Base-by-base conservation (phyloP, 352 stramenopile genomes). In the Pythium brassicae region DNA sequence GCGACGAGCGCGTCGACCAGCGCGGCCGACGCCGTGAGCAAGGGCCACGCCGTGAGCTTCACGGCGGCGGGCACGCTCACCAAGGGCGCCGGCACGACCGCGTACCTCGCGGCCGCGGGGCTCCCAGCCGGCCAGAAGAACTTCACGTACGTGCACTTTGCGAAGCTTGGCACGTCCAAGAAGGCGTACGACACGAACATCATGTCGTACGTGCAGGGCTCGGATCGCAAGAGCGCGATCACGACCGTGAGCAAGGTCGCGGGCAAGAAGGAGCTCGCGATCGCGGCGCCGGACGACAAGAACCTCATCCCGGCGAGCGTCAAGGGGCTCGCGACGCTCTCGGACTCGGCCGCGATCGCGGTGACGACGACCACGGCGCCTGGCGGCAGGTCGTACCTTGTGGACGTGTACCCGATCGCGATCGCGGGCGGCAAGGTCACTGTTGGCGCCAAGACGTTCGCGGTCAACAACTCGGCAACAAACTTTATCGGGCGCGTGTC, bases 11-110 rank as follows among this genome's bases (percentile, higher is more conserved):
- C 57, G 29, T 26, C 2, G 23, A 26, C 40, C 1, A 63, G 44
- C 49, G 48, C 37, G 43, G 39, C 34, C 19, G 61, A 49, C 54
- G 50, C 56, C 17, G 63, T 72, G 6, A 54, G 51, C 40, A 59
- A 79, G 61, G 79, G 75, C 49, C 70, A 86, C 51, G 82, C 72
- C 37, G 79, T 92, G 58, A 90, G 79, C 56, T 81, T 90, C 57
- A 61, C 57, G 20, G 40, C 67, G 1, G 65, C 74, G 27, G 82
- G 82, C 25, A 61, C 72, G 48, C 59, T 92, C 50, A 61, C 63
- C 34, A 66, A 78, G 9, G 82, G 82, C 15, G 82, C 82, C 40
- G 82, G 82, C 58, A 87, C 82, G 19, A 88, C 79, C 32, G 79
- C 75, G 25, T 92, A 88, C 71, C 54, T 92, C 34, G 64, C 78